Evolutionary conservation across 306 rosid species (phyloP).

Genomic region (Pterocarpus macrocarpus): DNA sequence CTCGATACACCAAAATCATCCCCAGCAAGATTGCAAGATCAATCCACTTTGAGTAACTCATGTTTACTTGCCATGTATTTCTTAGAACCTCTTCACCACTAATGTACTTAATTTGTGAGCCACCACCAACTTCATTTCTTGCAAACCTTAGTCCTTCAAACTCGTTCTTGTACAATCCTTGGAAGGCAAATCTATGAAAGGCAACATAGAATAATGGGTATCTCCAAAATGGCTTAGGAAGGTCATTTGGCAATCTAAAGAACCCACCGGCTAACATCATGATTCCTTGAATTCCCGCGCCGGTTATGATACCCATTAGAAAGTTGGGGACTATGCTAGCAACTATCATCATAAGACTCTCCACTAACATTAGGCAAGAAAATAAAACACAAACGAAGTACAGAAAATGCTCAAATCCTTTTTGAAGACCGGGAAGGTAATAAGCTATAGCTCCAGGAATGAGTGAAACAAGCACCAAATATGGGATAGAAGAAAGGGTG

Average conservation of each 20-base stretch:
- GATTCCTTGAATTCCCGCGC: constrained; percentile 79
- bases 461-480: constrained; percentile 49
- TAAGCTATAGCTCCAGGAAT: constrained; percentile 68
- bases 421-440: constrained; percentile 65
- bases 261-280: constrained; percentile 65
- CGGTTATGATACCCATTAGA: constrained; percentile 74
- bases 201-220: constrained; percentile 68
- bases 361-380: constrained; percentile 69
- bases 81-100: constrained; percentile 61
- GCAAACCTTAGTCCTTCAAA: constrained; percentile 55
- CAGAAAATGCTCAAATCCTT: constrained; percentile 50
- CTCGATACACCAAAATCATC: constrained; percentile 64
- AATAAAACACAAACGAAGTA: constrained; percentile 58
- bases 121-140: not conserved
- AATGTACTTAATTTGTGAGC: not conserved
- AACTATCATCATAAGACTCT: constrained; percentile 84
- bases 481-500: constrained; percentile 71
- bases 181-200: constrained; percentile 61
- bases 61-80: constrained; percentile 48
- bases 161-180: constrained; percentile 80
- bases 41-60: constrained; percentile 74
- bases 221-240: constrained; percentile 63
- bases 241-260: constrained; percentile 64
- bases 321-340: constrained; percentile 74
- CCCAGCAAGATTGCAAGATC: constrained; percentile 65